Percentiles rank a stretch among this genome's conserved stretches.
Evolutionary conservation across 441 rosid genomes (phyloP).

Genomic region (Lagerstroemia fauriei): DNA sequence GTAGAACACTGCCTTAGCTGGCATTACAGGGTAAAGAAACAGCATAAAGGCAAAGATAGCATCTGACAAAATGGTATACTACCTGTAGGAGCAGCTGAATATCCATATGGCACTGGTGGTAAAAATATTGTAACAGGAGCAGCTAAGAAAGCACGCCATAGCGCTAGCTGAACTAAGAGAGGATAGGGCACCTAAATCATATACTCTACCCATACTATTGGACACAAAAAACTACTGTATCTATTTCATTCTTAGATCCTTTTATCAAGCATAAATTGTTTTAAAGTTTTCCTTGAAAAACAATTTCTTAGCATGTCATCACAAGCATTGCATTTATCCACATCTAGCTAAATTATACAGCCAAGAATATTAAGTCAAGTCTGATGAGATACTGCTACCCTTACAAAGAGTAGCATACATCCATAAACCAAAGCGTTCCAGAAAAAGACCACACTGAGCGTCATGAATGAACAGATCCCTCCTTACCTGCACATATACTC

Average conservation of each 20-base stretch:
- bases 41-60: background rate
- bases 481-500: conserved; percentile 65
- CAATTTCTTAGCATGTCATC: background rate
- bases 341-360: background rate
- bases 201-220: background rate
- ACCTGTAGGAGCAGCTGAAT: background rate
- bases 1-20: conserved; percentile 78
- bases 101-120: background rate
- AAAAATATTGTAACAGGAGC: background rate
- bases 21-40: conserved; percentile 71
- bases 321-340: background rate
- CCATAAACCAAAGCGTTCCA: conserved; percentile 92
- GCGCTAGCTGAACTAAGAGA: background rate
- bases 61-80: background rate
- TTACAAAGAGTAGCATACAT: conserved; percentile 65
- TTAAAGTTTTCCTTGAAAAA: background rate
- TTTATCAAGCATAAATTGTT: background rate
- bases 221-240: background rate
- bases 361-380: background rate
- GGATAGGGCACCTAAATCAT: background rate
- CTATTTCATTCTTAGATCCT: background rate
- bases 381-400: background rate
- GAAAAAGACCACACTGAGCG: conserved; percentile 88
- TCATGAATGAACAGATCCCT: conserved; percentile 80
- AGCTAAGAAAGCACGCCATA: background rate